Base-by-base conservation (phyloP, 306 rosid genomes). In the Vigna trinervia region DNA sequence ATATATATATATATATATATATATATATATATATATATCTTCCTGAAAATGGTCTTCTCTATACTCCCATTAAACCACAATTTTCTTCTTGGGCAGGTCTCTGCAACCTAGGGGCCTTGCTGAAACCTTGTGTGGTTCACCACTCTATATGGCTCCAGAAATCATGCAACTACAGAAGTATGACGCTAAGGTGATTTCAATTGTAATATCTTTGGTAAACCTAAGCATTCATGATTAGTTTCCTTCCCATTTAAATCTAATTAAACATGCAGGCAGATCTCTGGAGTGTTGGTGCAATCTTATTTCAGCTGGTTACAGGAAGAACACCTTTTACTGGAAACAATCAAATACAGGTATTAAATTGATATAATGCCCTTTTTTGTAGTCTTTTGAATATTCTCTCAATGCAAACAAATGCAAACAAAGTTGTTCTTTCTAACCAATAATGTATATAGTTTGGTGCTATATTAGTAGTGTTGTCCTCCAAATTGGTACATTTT, bases 111-210 rank as follows among this genome's bases (percentile, higher is more conserved):
- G 85, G 74, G 92, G 93, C 52, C 98, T 96, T 85, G 99, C 99
- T 73, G 99, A 96, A 90, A 96, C 99, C 38, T 83, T 96, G 90
- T 96, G 99, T 78, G 99, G 99, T 66, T 96, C 99, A 23, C 99
- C 99, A 30, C 99, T 96, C 74, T 96, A 96, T 86, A 96, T 96
- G 99, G 99, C 99, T 85, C 99, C 99, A 46, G 98, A 96, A 89
- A 96, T 96, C 83, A 96, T 96, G 99, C 98, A 88, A 87, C 94
- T 89, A n/a, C 97, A 93, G 77, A 93, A 96, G 79, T 96, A 96
- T 73, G 98, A 96, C 83, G 98, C 98, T 19, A 96, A 96, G 99
- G 99, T 96, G 91, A 89, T 63, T 53, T 73, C 43, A 5, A 61
- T 78, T 69, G 70, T 46, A 71, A 60, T 52, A 22, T 72, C 20